Base-by-base conservation (phyloP, 176 grass and related monocot genomes). In the Bonia amplexicaulis region DNA sequence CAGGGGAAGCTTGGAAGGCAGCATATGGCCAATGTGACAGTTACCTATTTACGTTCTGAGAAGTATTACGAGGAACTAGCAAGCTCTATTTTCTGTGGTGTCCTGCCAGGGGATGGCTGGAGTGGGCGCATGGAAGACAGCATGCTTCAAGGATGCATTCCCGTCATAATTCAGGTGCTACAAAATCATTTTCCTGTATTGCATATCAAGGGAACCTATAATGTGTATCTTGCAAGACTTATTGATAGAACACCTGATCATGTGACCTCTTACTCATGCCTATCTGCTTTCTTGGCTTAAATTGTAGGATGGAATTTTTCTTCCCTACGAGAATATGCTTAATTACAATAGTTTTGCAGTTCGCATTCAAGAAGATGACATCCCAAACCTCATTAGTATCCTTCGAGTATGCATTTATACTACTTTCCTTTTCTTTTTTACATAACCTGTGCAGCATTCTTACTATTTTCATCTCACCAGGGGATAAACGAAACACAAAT, bases 101-200 rank as follows among this genome's bases (percentile, higher is more conserved):
- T 98, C 44, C 71, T 98, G 59, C 96, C 96, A 19, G 96, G 96
- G 74, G 93, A 98, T 90, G 93, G 96, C 70, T 98, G 96, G 96
- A 98, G 96, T 71, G 96, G 96, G 60, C 89, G 96, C 66, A 90
- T 95, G 91, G 93, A 95, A 87, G 93, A 98, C 62, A 94, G 96
- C 84, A 93, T 98, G 74, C 82, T 90, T 72, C 93, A 93, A 89
- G 93, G 93, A 59, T 98, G 93, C 54, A 98, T 95, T 85, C 93
- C 96, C 84, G 93, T 95, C 52, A 95, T 98, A 89, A 98, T 98
- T 89, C 96, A 98, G 91, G 96, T 98, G 42, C 17, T 23, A 78
- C 35, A 59, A 26, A 13, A 46, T 66, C 12, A 29, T 69, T 66
- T 72, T 88, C 80, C 66, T 85, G 19, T 58, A 23, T 76, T 62